phyloP scores from a whole-genome alignment of 148 eudicot genomes.

The Vaccinium vitisidaea region DNA sequence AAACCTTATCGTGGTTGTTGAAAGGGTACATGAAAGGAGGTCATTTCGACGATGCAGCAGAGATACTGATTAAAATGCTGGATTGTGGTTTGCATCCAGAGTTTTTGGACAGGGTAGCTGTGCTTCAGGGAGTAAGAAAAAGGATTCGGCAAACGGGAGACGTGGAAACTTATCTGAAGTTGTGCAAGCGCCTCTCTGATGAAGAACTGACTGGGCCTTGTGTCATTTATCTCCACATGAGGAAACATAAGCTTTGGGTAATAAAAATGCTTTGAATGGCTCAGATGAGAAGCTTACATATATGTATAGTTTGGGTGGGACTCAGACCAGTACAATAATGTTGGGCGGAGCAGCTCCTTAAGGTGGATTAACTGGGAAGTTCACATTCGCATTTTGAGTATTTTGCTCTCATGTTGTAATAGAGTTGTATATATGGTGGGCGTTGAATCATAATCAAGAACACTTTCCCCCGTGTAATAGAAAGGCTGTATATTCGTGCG shows the following conservation, averaged over 20 bases:
- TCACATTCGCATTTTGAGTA: neutral
- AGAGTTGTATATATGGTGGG: conserved; percentile 13
- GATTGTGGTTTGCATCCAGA: conserved; percentile 68
- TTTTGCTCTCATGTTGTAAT: conserved; percentile 10
- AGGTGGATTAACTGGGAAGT: neutral
- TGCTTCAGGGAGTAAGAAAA: conserved; percentile 70
- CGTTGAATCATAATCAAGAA: neutral
- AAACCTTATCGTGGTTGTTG: conserved; percentile 75
- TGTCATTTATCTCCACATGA: conserved; percentile 70
- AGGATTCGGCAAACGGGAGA: conserved; percentile 51
- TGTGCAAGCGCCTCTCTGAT: conserved; percentile 77
- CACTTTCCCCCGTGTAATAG: neutral
- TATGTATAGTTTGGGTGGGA: conserved; percentile 17
- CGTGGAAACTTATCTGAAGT: conserved; percentile 55
- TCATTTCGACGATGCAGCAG: conserved; percentile 68
- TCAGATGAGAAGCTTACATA: neutral
- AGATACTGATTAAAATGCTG: conserved; percentile 61
- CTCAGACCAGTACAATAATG: conserved; percentile 7
- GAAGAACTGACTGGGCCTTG: conserved; percentile 75
- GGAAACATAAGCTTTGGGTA: conserved; percentile 67
- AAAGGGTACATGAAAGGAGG: conserved; percentile 85
- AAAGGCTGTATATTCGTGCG: neutral
- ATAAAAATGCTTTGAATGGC: conserved; percentile 55
- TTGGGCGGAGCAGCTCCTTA: neutral
- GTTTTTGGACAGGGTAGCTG: conserved; percentile 66